phyloP scores from a whole-genome alignment of 2,329 filamentous ascomycete genomes.

The Alternaria sp. region DNA sequence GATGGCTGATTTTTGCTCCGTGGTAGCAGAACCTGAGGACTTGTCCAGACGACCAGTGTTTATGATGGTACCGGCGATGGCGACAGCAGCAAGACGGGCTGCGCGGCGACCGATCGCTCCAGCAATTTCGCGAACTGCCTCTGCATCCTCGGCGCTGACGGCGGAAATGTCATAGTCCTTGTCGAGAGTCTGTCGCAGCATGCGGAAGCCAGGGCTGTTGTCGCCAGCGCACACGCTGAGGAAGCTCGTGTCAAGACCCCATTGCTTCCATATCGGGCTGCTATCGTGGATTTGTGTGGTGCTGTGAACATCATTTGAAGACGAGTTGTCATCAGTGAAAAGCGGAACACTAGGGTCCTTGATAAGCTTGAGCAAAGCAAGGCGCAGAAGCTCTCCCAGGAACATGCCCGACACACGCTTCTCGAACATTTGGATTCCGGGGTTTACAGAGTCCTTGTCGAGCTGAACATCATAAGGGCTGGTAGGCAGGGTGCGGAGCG shows the following conservation, averaged over 20 bases:
- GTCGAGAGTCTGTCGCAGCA: conserved; percentile 80
- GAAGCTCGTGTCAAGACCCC: conserved; percentile 91
- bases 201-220: conserved; percentile 72
- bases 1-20: conserved; percentile 48
- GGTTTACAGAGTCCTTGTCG: conserved; percentile 84
- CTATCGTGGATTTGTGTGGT: conserved; percentile 70
- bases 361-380: conserved; percentile 76
- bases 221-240: conserved; percentile 88
- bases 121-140: conserved; percentile 84
- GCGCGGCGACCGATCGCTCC: conserved; percentile 87
- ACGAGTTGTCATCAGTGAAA: conserved; percentile 79
- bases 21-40: conserved; percentile 47
- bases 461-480: conserved; percentile 83
- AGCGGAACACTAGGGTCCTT: conserved; percentile 72
- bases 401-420: conserved; percentile 99
- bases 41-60: conserved; percentile 74
- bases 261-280: conserved; percentile 73
- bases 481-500: conserved; percentile 83
- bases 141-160: conserved; percentile 81
- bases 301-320: conserved; percentile 70
- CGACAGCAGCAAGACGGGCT: conserved; percentile 85
- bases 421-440: conserved; percentile 97
- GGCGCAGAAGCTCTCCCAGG: conserved; percentile 88
- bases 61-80: conserved; percentile 84
- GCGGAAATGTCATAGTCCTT: conserved; percentile 78